Base-by-base conservation (phyloP, 805 yeast genomes). In the Saccharomycopsis fibuligera region DNA sequence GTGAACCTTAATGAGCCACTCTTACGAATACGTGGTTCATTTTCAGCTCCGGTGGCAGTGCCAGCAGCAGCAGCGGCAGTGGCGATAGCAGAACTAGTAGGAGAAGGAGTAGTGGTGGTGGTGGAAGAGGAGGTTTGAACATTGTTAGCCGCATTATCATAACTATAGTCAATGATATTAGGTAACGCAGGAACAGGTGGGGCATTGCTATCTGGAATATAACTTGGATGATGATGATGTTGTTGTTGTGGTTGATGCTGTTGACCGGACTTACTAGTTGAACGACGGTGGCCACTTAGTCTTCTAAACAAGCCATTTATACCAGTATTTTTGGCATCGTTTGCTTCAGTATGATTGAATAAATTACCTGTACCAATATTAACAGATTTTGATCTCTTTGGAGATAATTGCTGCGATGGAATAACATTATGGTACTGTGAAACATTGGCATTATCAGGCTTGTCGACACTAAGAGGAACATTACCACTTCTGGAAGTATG, bases 401-500 rank as follows among this genome's bases (percentile, higher is more conserved):
- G 56, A 3, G 54, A 50, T 6, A 53, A 31, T 21, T 48, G 53
- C 33, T 50, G 53, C 19, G 39, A 41, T 3, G 49, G 47, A 19
- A 38, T 21, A 3, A 40, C 42, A 23, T 8, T 19, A 12, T 48
- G 5, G n/a, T 16, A n/a, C 9, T 6, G 8, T 10, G 37, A 17
- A 9, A 33, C 17, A n/a, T n/a, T 16, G n/a, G n/a, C 19, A 33
- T 33, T 17, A 12, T 12, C 17, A 25, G 49, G 49, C 16, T 33
- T 23, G 10, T 22, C 17, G 22, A 12, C 30, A 10, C 27, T n/a
- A 9, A n/a, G 19, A 21, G 46, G 24, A 29, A 22, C 36, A 9
- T 14, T 27, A 23, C 23, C 31, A 33, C 43, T 41, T 14, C 57
- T 52, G 3, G 72, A 65, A 2, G 72, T 64, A 48, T 70, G 71